Base-by-base conservation (phyloP, 176 grass and related monocot genomes). In the Zea luxurians region DNA sequence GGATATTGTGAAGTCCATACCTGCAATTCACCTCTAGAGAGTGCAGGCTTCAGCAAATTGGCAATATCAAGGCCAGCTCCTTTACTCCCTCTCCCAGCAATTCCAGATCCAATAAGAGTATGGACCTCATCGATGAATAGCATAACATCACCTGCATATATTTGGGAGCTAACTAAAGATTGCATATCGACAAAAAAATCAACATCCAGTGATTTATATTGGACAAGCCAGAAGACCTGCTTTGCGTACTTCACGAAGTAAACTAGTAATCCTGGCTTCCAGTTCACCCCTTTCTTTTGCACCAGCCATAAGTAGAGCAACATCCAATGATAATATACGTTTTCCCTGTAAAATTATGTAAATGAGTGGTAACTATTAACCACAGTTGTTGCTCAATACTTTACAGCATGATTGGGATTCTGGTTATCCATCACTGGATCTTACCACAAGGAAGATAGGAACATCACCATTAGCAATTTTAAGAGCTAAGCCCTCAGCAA, bases 1-100 rank as follows among this genome's bases (percentile, higher is more conserved):
- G 75, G 71, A 41, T 76, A 70, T 48, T 54, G 18, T 71, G 16
- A 37, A 75, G 37, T 48, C 38, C 4, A 60, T 90, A 98, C 96
- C 89, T 99, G 96, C 82, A 99, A 82, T 91, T 89, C 84, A 83
- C 96, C 92, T 86, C 96, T 92, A 86, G 87, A 67, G 48, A 99
- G 96, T 66, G 96, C 79, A 85, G 96, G 96, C 65, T 99, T 99
- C 62, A 99, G 81, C 83, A 99, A 82, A 82, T 99, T 99, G 48
- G 96, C 92, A 79, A 99, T 99, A 79, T 99, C 96, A 63, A 99
- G 90, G 87, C 96, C 96, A 73, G 92, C 87, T 71, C 92, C 88
- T 43, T 95, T 99, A 62, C 89, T 95, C 82, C 96, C 96, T 92
- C 86, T 95, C 83, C 92, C 96, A 81, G 89, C 92, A 53, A 89